Conservation (phyloP, 805 yeast species). For the Ogataea nakhonphanomensis region DNA sequence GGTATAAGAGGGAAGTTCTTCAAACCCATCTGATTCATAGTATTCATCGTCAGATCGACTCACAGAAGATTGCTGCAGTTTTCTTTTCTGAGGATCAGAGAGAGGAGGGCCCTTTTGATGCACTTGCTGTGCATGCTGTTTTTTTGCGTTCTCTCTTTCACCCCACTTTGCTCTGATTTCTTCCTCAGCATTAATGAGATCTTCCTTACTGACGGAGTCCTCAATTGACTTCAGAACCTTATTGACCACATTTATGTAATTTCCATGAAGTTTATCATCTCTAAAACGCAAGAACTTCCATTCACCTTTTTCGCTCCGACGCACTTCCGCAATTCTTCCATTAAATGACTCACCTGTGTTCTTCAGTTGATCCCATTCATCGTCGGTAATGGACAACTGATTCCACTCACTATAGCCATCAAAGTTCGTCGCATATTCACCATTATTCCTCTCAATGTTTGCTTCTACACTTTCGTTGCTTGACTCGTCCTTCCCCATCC, state of each 20-base stretch:
- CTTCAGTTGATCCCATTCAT: constrained; percentile 80
- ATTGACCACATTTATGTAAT: constrained; percentile 75
- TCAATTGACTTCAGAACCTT: constrained; percentile 80
- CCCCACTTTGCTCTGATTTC: constrained; percentile 62
- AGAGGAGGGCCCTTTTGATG: constrained; percentile 16
- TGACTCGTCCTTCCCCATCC: constrained; percentile 59
- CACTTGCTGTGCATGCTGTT: constrained; percentile 21
- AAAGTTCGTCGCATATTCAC: constrained; percentile 31
- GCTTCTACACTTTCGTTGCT: constrained; percentile 37
- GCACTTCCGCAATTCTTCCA: constrained; percentile 84
- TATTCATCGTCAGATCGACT: constrained; percentile 26
- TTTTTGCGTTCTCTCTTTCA: constrained; percentile 42
- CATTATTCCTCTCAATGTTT: constrained; percentile 31
- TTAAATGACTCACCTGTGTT: constrained; percentile 73
- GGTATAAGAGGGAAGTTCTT: constrained; percentile 32
- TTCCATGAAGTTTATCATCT: constrained; percentile 89
- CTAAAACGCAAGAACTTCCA: constrained; percentile 90
- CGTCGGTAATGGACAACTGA: constrained; percentile 56
- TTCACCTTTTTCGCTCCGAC: constrained; percentile 57
- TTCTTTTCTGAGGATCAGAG: constrained; percentile 5
- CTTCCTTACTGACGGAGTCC: constrained; percentile 82
- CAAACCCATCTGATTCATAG: constrained; percentile 37
- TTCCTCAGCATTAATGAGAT: constrained; percentile 56
- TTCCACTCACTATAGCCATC: constrained; percentile 62
- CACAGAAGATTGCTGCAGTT: constrained; percentile 2